phyloP scores from a whole-genome alignment of 2,329 filamentous ascomycete genomes.

The Fonsecaea erecta region DNA sequence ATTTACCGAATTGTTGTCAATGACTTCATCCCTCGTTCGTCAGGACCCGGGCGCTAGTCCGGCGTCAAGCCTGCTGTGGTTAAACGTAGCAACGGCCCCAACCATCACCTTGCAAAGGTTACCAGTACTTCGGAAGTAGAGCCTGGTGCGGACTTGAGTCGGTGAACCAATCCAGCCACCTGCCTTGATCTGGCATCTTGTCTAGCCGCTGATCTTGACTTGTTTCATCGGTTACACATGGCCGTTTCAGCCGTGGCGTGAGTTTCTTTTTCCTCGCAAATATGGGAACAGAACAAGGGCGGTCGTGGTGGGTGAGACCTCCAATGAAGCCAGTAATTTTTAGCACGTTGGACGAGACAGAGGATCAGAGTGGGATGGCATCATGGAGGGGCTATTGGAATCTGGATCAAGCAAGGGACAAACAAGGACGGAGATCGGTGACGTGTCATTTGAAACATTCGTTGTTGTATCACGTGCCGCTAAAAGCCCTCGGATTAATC shows the following conservation, averaged over 20 bases:
- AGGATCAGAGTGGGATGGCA: background rate
- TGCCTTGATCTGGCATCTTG: constrained; percentile 3
- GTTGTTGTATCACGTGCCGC: background rate
- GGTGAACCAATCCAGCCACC: constrained; percentile 5
- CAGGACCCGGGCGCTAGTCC: background rate
- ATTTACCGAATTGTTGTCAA: background rate
- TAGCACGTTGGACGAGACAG: constrained; percentile 10
- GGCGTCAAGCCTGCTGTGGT: background rate
- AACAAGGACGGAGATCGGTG: background rate
- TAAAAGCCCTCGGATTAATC: background rate
- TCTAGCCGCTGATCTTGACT: constrained; percentile 3
- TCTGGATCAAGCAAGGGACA: background rate
- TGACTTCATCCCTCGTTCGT: background rate
- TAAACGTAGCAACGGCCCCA: background rate
- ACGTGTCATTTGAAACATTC: constrained; percentile 13
- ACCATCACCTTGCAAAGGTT: background rate
- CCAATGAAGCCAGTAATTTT: background rate
- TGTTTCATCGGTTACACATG: constrained; percentile 11
- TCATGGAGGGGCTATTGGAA: background rate
- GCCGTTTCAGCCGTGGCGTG: background rate
- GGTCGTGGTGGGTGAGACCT: background rate
- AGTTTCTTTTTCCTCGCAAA: background rate
- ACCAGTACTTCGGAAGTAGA: background rate
- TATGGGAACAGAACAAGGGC: background rate
- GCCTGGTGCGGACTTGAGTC: background rate